phyloP scores from a whole-genome alignment of 305 asterid genomes.

The Lippia alba region DNA sequence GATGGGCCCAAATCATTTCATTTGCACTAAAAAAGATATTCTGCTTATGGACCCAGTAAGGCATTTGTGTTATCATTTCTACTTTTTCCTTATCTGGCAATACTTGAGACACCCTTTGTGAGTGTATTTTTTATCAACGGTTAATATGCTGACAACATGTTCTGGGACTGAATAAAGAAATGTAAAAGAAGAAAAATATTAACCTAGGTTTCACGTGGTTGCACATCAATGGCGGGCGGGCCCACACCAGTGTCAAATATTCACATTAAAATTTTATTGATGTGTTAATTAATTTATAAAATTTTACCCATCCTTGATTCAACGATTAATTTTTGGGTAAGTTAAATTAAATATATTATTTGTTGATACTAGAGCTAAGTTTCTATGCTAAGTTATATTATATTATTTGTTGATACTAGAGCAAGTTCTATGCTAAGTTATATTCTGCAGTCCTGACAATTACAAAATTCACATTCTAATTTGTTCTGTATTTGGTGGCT shows the following conservation, averaged over 20 bases:
- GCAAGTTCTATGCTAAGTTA: no score
- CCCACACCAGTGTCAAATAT: background rate
- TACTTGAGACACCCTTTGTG: background rate
- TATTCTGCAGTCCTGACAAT: no score
- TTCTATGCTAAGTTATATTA: no score
- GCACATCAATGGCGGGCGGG: conserved; percentile 15
- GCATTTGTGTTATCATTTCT: conserved; percentile 5
- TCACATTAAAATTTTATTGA: no score
- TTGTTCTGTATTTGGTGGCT: no score
- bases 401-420: no score
- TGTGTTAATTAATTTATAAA: no score
- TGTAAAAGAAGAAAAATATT: background rate
- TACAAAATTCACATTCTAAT: no score
- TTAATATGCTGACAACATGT: conserved; percentile 6
- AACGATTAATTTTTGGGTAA: no score
- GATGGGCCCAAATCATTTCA: conserved; percentile 18
- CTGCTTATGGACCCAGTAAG: background rate
- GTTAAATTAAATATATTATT: no score
- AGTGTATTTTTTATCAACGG: conserved; percentile 31
- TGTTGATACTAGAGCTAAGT: no score
- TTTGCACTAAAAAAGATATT: background rate
- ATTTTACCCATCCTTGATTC: no score
- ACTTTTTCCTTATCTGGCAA: conserved; percentile 5
- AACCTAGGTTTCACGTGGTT: conserved; percentile 19
- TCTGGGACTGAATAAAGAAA: background rate